Conservation (phyloP, 169 alveolate genomes). For the Eimeria mitis region DNA sequence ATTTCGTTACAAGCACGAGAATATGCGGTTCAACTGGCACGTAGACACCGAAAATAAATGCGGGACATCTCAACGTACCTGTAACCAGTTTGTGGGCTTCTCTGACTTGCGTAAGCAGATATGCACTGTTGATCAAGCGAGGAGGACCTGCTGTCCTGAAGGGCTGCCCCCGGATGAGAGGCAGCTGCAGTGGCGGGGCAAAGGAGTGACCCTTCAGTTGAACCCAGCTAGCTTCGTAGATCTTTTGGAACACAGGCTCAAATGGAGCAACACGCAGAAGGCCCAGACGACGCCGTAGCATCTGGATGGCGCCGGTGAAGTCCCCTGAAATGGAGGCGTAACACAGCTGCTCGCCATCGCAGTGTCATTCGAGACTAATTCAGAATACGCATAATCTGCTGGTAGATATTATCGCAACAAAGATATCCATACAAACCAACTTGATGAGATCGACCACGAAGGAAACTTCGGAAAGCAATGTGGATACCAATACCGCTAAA, state of each 20-base stretch:
- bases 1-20: not conserved
- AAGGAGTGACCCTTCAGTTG: slow-evolving; percentile 67
- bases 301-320: slow-evolving; percentile 74
- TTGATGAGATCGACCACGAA: not conserved
- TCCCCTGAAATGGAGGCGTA: slow-evolving; percentile 60
- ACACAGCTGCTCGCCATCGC: not conserved
- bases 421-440: not conserved
- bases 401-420: not conserved
- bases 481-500: not conserved
- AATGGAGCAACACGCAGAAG: slow-evolving; percentile 82
- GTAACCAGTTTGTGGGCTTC: slow-evolving; percentile 82
- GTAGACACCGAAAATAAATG: not conserved
- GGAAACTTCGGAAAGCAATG: not conserved
- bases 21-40: not conserved
- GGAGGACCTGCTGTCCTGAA: slow-evolving; percentile 57
- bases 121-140: slow-evolving; percentile 24
- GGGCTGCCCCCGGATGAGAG: slow-evolving; percentile 70
- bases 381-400: not conserved
- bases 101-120: slow-evolving; percentile 51
- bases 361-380: not conserved
- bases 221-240: slow-evolving; percentile 64
- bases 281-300: slow-evolving; percentile 82
- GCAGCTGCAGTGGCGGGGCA: slow-evolving; percentile 57
- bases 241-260: slow-evolving; percentile 62
- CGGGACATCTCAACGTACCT: slow-evolving; percentile 20